Evolutionary conservation across 345 rosid species (phyloP).

Genomic region (Cochlearia excelsa): DNA sequence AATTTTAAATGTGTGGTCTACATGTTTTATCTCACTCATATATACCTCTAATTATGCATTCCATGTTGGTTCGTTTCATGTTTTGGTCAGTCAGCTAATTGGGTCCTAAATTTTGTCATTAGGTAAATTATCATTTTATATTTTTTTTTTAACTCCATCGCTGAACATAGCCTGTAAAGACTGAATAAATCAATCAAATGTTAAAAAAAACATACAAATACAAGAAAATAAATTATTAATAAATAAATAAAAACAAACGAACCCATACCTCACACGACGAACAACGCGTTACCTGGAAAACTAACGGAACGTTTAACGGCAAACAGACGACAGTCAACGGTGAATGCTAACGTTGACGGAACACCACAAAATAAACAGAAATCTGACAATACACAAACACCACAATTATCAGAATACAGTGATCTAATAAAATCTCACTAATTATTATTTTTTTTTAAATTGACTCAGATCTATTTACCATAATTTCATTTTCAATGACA

Average conservation of each 20-base stretch:
- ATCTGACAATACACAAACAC: constrained; percentile 18
- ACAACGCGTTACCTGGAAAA: constrained; percentile 25
- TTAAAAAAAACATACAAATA: no score
- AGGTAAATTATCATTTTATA: no score
- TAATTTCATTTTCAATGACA: constrained; percentile 14
- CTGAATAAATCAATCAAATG: not conserved
- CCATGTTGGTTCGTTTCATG: no score
- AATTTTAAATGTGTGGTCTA: no score
- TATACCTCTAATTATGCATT: no score
- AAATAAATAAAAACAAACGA: not conserved
- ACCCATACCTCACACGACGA: constrained; percentile 26
- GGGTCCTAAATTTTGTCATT: no score
- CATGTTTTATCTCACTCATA: no score
- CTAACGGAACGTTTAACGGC: constrained; percentile 13
- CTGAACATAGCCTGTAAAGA: not conserved
- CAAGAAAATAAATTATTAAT: not conserved
- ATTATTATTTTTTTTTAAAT: not conserved
- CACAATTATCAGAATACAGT: not conserved
- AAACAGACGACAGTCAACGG: constrained; percentile 16
- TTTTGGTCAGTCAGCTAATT: no score
- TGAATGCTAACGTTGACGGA: constrained; percentile 21
- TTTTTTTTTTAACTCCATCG: no score
- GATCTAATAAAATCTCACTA: not conserved
- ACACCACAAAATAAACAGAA: constrained; percentile 2
- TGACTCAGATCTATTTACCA: not conserved